Percentiles rank a stretch among this genome's conserved stretches.
Conservation (phyloP, 768 basidiomycete genomes). For the Tylopilus plumbeoviolaceoides region DNA sequence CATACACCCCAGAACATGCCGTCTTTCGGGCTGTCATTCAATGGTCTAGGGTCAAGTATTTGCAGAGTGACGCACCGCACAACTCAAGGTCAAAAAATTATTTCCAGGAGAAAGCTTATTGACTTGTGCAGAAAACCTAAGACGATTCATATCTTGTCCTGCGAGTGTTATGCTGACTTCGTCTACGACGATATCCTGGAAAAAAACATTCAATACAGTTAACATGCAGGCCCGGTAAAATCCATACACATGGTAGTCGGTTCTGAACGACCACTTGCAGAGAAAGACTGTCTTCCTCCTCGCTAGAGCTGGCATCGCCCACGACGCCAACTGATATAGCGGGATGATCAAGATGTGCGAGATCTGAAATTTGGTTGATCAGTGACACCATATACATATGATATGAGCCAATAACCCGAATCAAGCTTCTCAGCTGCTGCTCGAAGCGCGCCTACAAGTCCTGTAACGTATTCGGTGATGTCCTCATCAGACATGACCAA, state of each 20-base stretch:
- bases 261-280: conserved; percentile 62
- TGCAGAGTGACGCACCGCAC: conserved; percentile 52
- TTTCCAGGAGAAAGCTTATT: conserved; percentile 53
- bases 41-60: background rate
- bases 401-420: conserved; percentile 40
- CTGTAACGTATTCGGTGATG: conserved; percentile 46
- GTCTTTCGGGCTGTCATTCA: conserved; percentile 36
- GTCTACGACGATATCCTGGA: conserved; percentile 58
- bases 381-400: conserved; percentile 5
- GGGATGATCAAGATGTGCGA: conserved; percentile 66
- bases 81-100: conserved; percentile 57
- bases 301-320: conserved; percentile 45
- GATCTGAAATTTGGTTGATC: conserved; percentile 43
- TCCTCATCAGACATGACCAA: conserved; percentile 52
- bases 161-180: conserved; percentile 56
- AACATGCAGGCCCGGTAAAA: background rate
- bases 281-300: conserved; percentile 63
- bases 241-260: conserved; percentile 69
- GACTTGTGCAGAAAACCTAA: conserved; percentile 47
- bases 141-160: conserved; percentile 59
- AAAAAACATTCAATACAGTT: conserved; percentile 6
- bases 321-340: conserved; percentile 52
- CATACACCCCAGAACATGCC: conserved; percentile 63
- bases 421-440: conserved; percentile 49
- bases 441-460: conserved; percentile 47